Evolutionary conservation across 163 green algal species (phyloP).

Genomic region (Trebouxia gelatinosa): DNA sequence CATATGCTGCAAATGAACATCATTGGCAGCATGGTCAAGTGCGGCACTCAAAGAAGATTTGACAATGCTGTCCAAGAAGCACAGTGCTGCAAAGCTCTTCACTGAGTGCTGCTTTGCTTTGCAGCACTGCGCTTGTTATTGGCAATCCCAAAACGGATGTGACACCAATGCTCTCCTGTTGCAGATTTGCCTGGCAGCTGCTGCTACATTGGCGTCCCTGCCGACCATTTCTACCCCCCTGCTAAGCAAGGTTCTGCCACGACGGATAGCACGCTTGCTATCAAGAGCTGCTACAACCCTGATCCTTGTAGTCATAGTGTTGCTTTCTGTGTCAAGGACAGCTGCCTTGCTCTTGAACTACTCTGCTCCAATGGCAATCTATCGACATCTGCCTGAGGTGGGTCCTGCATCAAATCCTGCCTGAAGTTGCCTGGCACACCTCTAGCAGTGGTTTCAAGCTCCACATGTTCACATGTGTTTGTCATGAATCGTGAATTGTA

Average conservation of each 20-base stretch:
- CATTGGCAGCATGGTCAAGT: no score
- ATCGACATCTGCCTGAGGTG: conserved; percentile 45
- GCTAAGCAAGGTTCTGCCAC: conserved; percentile 14
- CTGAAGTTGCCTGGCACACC: no score
- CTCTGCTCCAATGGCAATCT: conserved; percentile 65
- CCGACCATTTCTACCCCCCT: not conserved
- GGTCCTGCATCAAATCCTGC: not conserved
- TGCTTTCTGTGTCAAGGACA: conserved; percentile 50
- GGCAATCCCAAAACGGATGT: no score
- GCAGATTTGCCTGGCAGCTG: conserved; percentile 50
- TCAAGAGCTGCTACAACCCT: not conserved
- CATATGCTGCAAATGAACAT: no score
- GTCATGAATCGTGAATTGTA: no score
- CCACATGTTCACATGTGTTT: no score
- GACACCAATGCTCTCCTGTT: not conserved
- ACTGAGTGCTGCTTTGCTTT: no score
- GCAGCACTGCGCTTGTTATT: no score
- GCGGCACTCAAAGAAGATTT: no score
- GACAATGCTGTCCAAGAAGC: no score
- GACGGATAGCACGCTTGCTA: not conserved
- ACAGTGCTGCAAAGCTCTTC: no score
- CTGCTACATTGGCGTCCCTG: conserved; percentile 35
- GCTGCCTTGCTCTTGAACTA: conserved; percentile 65
- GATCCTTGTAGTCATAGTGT: conserved; percentile 31
- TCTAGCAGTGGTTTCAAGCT: no score